A percentile compares a stretch with the other conserved stretches of the same genome.
These are phyloP conservation scores for Daldinia decipiens DNA, from an alignment of 495 filamentous ascomycete species.

Conservation along the genomic window DNA sequence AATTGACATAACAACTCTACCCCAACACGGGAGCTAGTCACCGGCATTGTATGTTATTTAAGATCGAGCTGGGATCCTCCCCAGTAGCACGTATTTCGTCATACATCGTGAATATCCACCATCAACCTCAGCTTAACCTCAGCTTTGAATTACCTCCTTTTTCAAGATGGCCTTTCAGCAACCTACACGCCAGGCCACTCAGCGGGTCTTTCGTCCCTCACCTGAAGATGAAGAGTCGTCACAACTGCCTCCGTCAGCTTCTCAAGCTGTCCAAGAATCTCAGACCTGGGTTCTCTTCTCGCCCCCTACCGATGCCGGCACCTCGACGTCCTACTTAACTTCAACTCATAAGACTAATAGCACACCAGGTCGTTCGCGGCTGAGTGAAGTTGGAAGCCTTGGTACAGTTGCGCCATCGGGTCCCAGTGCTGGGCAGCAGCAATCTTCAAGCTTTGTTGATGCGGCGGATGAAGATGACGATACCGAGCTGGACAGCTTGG, in stretches of 20 bases:
- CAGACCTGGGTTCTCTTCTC: slow-evolving; percentile 98
- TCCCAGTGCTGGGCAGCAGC: slow-evolving; percentile 52
- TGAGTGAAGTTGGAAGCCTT: slow-evolving; percentile 88
- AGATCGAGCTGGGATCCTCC: slow-evolving; percentile 40
- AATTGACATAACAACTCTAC: slow-evolving; percentile 28
- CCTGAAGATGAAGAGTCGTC: slow-evolving; percentile 58
- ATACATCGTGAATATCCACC: slow-evolving; percentile 16
- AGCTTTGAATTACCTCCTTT: slow-evolving; percentile 26
- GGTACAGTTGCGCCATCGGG: slow-evolving; percentile 68
- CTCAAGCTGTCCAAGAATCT: slow-evolving; percentile 67
- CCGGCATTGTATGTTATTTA: slow-evolving; percentile 35
- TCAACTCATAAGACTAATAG: slow-evolving; percentile 76
- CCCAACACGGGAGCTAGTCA: slow-evolving; percentile 20
- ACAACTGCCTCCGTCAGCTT: slow-evolving; percentile 53
- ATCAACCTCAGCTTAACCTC: slow-evolving; percentile 7
- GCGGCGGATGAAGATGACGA: slow-evolving; percentile 70
- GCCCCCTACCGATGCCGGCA: slow-evolving; percentile 70
- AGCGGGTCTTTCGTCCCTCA: slow-evolving; percentile 66
- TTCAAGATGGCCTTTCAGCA: slow-evolving; percentile 83
- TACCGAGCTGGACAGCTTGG: slow-evolving; percentile 87
- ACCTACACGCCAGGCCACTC: slow-evolving; percentile 69
- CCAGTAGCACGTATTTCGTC: slow-evolving; percentile 39
- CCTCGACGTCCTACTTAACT: slow-evolving; percentile 72
- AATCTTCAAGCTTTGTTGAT: slow-evolving; percentile 56
- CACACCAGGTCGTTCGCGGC: slow-evolving; percentile 77